phyloP scores from a whole-genome alignment of 768 basidiomycete species.

The Kwoniella shandongensis region DNA sequence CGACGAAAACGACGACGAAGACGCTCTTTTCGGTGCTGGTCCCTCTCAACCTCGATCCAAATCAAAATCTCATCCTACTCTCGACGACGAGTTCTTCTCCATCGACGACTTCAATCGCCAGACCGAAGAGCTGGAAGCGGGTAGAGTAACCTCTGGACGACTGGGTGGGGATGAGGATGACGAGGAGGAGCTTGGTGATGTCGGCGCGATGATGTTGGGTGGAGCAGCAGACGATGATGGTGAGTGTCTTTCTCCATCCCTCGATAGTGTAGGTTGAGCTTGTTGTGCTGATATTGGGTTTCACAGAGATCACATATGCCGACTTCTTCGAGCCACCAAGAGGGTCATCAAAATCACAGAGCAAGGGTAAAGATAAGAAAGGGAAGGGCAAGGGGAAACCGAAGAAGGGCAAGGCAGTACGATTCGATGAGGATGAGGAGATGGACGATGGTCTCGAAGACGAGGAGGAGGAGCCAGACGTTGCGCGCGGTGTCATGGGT shows the following conservation, averaged over 20 bases:
- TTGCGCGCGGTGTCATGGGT: constrained; percentile 60
- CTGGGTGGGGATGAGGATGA: constrained; percentile 56
- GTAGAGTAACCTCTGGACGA: constrained; percentile 62
- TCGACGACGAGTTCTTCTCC: constrained; percentile 90
- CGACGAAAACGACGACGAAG: constrained; percentile 36
- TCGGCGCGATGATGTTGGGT: constrained; percentile 37
- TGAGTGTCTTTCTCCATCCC: constrained; percentile 26
- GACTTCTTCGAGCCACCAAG: constrained; percentile 54
- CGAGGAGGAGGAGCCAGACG: constrained; percentile 41
- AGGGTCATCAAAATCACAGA: constrained; percentile 15
- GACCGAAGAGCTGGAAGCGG: constrained; percentile 73
- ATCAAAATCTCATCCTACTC: constrained; percentile 56
- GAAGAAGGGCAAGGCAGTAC: constrained; percentile 34
- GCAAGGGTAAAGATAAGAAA: constrained; percentile 30
- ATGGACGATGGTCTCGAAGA: constrained; percentile 28
- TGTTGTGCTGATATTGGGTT: constrained; percentile 3
- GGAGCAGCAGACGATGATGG: constrained; percentile 42
- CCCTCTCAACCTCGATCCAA: constrained; percentile 27
- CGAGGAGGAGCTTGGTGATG: constrained; percentile 44
- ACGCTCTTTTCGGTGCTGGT: constrained; percentile 36
- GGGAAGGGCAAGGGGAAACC: constrained; percentile 22
- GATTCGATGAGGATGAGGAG: constrained; percentile 22
- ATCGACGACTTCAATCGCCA: constrained; percentile 83
- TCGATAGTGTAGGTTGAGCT: neutral
- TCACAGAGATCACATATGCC: constrained; percentile 50